These are phyloP conservation scores for Hypoxylon perforatum DNA, from an alignment of 495 filamentous ascomycete genomes.

Conservation along the genomic window DNA sequence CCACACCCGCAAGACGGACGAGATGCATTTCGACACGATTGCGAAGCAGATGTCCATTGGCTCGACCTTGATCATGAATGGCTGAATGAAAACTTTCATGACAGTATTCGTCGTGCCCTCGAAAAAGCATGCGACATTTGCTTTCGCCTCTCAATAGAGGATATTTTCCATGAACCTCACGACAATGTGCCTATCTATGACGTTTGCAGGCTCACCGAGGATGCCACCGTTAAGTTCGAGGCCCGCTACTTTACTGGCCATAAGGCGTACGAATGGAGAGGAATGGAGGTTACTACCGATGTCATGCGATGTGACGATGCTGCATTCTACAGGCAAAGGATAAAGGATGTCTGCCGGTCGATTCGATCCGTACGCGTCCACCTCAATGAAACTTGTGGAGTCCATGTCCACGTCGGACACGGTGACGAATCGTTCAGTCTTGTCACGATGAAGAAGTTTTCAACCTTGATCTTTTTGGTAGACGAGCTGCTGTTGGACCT, in stretches of 20 bases:
- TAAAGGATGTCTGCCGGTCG: conserved; percentile 30
- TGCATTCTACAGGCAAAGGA: conserved; percentile 8
- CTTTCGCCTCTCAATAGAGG: conserved; percentile 6
- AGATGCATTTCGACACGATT: background rate
- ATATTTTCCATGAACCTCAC: conserved; percentile 12
- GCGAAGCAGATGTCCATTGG: too few species aligned
- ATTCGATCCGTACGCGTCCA: conserved; percentile 28
- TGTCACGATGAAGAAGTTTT: conserved; percentile 38
- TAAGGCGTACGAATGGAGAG: conserved; percentile 17
- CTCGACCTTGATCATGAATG: too few species aligned
- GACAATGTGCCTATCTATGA: conserved; percentile 21
- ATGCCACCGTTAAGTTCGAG: conserved; percentile 10
- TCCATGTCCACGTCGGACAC: conserved; percentile 40
- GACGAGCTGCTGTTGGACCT: conserved; percentile 29
- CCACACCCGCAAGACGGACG: conserved; percentile 19
- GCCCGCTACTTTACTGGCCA: background rate
- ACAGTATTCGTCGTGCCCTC: background rate
- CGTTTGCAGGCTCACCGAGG: conserved; percentile 27
- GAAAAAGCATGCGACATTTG: background rate
- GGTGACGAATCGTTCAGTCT: conserved; percentile 43
- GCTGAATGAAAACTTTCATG: background rate
- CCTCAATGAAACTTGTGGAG: conserved; percentile 24
- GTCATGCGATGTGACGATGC: conserved; percentile 28
- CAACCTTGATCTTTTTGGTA: conserved; percentile 14
- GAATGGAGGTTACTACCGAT: conserved; percentile 30